Evolutionary conservation across 2,329 filamentous ascomycete genomes (phyloP).

Genomic region (Aspergillus glaucus): DNA sequence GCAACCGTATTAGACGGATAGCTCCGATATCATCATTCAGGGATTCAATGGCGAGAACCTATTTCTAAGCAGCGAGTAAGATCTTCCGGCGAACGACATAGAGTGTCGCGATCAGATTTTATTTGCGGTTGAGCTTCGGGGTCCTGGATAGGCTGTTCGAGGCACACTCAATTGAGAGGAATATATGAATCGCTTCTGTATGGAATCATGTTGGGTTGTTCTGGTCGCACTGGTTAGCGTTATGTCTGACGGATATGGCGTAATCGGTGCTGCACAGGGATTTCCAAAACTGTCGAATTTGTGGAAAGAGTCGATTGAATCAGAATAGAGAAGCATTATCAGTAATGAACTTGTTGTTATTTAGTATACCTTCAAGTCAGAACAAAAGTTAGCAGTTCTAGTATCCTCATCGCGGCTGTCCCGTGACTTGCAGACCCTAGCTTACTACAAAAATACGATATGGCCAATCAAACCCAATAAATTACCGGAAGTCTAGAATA

Average conservation of each 20-base stretch:
- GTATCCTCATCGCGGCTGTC: too few species aligned
- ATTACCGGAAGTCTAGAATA: not conserved
- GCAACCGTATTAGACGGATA: not conserved
- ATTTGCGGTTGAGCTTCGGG: not conserved
- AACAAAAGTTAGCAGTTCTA: too few species aligned
- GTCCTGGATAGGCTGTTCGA: not conserved
- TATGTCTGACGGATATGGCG: not conserved
- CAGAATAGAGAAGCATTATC: too few species aligned
- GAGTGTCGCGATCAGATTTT: not conserved
- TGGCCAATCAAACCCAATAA: not conserved
- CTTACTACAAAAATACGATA: too few species aligned
- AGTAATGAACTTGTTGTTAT: too few species aligned
- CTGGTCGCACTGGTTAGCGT: not conserved
- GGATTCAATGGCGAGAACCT: slow-evolving; percentile 14
- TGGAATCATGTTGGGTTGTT: not conserved
- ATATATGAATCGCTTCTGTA: not conserved
- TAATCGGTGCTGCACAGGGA: not conserved
- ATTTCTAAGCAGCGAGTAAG: not conserved
- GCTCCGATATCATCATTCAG: slow-evolving; percentile 18
- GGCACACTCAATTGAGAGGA: not conserved
- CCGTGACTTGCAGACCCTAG: too few species aligned
- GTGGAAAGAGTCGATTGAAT: too few species aligned
- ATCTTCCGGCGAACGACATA: too few species aligned
- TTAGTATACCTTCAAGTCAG: too few species aligned
- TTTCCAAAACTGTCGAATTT: not conserved